Conservation (phyloP, 1,139 yeast genomes). For the Taphrina wiesneri region DNA sequence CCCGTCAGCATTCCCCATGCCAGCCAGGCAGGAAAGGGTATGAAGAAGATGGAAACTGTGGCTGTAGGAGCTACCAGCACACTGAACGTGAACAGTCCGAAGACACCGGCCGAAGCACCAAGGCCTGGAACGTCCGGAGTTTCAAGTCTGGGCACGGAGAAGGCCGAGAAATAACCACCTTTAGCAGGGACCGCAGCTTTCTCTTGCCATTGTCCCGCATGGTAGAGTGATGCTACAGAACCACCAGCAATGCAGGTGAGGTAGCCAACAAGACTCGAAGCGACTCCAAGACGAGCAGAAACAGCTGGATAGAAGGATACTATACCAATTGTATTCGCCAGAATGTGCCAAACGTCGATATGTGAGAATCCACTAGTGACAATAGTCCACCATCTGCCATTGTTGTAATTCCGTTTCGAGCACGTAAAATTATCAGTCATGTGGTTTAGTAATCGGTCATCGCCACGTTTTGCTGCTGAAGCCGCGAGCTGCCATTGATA, state of each 20-base stretch:
- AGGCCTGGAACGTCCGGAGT: conserved; percentile 16
- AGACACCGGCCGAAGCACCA: conserved; percentile 30
- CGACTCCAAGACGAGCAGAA: conserved; percentile 9
- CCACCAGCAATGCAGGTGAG: conserved; percentile 28
- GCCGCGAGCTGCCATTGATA: conserved; percentile 22
- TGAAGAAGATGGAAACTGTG: conserved; percentile 21
- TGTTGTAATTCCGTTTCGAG: conserved; percentile 11
- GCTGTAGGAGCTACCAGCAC: conserved; percentile 19
- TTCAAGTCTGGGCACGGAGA: neutral
- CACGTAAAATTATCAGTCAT: conserved; percentile 20
- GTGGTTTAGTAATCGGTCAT: neutral
- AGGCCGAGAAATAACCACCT: neutral
- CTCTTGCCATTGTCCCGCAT: conserved; percentile 14
- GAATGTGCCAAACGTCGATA: conserved; percentile 18
- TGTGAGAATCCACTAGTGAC: conserved; percentile 25
- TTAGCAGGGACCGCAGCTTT: neutral
- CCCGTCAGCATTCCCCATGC: conserved; percentile 32
- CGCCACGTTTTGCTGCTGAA: neutral
- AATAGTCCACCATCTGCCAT: conserved; percentile 23
- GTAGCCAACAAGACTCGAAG: neutral
- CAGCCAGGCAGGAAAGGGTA: conserved; percentile 31
- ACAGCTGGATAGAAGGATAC: conserved; percentile 23
- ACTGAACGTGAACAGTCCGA: conserved; percentile 23
- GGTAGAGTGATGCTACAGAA: conserved; percentile 14
- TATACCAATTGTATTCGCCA: conserved; percentile 29